Evolutionary conservation across 495 filamentous ascomycete species (phyloP), one percentile per base, ranked within the genome.

Genomic region (Aspergillus steynii): DNA sequence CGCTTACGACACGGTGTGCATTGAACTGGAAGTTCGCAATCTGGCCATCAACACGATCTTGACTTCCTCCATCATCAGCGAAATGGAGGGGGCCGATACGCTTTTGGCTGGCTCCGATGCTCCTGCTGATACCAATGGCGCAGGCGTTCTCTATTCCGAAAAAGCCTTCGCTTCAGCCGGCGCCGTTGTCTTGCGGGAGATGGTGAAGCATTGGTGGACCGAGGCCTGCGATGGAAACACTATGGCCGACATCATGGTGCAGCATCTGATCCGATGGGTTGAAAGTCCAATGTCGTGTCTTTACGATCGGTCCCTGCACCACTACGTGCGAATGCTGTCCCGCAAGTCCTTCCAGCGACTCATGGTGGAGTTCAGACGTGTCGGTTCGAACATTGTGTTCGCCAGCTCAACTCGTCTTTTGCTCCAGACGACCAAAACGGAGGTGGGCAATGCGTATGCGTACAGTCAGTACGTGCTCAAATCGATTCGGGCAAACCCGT

Each of bases 161-260:
- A 94, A 91, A 59, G 90, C 94, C 0, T 98, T 98, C 74, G 90
- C 95, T 25, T 92, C 92, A 56, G 93, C 94, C 9, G 91, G 93
- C 42, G 87, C 97, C 5, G 82, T 86, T 26, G 95, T 98, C 14
- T 79, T 99, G 3, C 87, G 95, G 5, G 95, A 97, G 72, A 98
- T 99, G 95, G 95, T 99, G 62, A 97, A 97, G 71, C 86, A 90
- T 2, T 99, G 96, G 96, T 97, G 94, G 93, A 85, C 87, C 0
- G 93, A 98, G 77, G 95, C 95, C 10, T 96, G 92, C 74, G 88
- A 86, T 57, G 93, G 92, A 4, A 92, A 90, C 61, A 88, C 82
- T 29, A 96, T 97, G 92, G 95, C 95, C 8, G 95, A 99, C 72
- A 87, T 98, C 61, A 96, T 99, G 85, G 96, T 99, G 15, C 91